Conservation (phyloP, 2,329 filamentous ascomycete genomes). For the Teratosphaeria nubilosa region DNA sequence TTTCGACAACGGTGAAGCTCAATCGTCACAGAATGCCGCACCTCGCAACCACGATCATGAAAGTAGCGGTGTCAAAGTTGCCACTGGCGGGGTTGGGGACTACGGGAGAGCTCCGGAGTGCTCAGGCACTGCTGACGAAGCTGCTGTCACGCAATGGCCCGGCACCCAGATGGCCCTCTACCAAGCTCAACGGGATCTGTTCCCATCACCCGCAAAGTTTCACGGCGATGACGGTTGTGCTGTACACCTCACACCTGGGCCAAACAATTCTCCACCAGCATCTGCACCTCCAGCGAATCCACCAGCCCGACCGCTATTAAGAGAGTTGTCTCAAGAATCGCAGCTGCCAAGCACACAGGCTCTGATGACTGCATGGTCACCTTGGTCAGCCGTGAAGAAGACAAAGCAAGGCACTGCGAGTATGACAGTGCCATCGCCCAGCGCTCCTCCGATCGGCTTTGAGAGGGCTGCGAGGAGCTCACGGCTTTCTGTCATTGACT, state of each 20-base stretch:
- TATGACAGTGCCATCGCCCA: background rate
- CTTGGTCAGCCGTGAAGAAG: conserved; percentile 34
- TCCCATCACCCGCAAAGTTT: conserved; percentile 19
- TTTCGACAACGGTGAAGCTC: conserved; percentile 4
- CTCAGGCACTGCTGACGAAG: background rate
- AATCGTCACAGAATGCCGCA: conserved; percentile 10
- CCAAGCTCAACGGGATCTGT: conserved; percentile 21
- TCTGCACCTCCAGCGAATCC: conserved; percentile 9
- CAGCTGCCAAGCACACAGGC: conserved; percentile 34
- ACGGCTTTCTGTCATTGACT: background rate
- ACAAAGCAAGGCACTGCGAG: background rate
- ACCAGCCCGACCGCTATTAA: conserved; percentile 6
- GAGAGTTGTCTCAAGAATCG: conserved; percentile 13
- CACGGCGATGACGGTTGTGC: background rate
- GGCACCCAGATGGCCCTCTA: conserved; percentile 21
- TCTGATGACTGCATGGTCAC: conserved; percentile 31
- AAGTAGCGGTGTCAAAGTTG: background rate
- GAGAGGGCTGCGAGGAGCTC: background rate
- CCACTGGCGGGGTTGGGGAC: background rate
- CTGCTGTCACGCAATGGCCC: conserved; percentile 10
- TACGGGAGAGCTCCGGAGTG: background rate
- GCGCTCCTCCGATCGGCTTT: background rate
- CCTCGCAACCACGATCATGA: background rate
- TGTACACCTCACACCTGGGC: background rate
- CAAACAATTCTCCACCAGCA: conserved; percentile 1